Evolutionary conservation across 1,139 yeast genomes (phyloP), one percentile per base, ranked within the genome.

Genomic region (Magnusiomyces tetraspermus): DNA sequence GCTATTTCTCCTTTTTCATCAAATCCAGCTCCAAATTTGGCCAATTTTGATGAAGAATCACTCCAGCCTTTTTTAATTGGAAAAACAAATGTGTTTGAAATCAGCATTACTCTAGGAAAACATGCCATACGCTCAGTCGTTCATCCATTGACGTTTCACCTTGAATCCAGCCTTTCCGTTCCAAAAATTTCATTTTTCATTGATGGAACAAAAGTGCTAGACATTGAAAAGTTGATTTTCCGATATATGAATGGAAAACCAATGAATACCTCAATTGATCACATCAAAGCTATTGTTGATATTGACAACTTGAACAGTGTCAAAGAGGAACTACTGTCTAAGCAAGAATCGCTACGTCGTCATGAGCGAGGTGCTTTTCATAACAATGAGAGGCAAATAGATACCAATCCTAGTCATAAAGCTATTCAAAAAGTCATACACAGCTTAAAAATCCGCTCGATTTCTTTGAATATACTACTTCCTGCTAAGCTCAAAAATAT

Each of bases 21-120:
- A 28, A 6, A 28, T 22, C 15, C 19, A 17, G 40, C 19, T 10
- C 15, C 40, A 5, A 36, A 36, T 8, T 8, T 8, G 33, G 33
- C 11, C 19, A n/a, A 13, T 36, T 10, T 17, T 10, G 19, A 36
- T 5, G 17, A 36, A 5, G 17, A 36, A 13, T 5, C 15, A 28
- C 19, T 6, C 28, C 44, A 30, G 22, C 3, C 46, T 13, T 3
- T 17, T 11, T 23, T 54, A 3, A 11, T 57, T 30, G 56, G 52
- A 13, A 60, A 58, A 48, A 56, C 61, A 3, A 61, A 59, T 42
- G 47, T 58, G 2, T 52, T 61, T 37, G 55, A 53, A 19, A 53
- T 59, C 24, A 23, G 40, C 40, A 13, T 36, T 5, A 10, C 15
- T 10, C 5, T n/a, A 5, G 19, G 15, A 5, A n/a, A n/a, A 8